phyloP scores from a whole-genome alignment of 371 early-diverging fungal genomes.

The Synchytrium microbalum region DNA sequence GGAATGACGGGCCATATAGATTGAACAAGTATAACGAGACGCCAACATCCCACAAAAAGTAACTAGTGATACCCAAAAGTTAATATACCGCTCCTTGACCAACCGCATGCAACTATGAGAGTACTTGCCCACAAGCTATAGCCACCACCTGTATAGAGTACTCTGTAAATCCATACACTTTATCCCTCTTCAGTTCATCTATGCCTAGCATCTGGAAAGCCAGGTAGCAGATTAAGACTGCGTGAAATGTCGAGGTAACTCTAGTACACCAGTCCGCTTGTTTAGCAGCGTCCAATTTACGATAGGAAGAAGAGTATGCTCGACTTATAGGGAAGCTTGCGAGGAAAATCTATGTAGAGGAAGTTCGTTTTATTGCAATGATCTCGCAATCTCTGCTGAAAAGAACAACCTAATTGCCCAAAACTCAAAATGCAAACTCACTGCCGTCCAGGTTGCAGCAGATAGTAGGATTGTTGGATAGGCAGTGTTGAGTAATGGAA shows the following conservation, averaged over 20 bases:
- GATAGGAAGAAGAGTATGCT: constrained; percentile 2
- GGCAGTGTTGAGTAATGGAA: not conserved
- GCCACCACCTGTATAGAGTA: constrained; percentile 70
- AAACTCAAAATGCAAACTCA: too few species aligned
- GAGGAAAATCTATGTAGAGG: not conserved
- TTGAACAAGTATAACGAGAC: constrained; percentile 59
- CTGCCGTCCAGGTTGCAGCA: not conserved
- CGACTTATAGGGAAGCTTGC: not conserved
- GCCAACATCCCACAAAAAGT: constrained; percentile 86
- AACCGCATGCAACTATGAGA: too few species aligned
- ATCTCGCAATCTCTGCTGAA: not conserved
- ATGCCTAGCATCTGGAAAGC: constrained; percentile 59
- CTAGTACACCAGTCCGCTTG: constrained; percentile 68
- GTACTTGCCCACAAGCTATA: constrained; percentile 68
- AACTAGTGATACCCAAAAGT: too few species aligned
- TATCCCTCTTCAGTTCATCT: constrained; percentile 51
- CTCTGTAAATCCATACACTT: constrained; percentile 65
- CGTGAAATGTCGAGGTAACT: constrained; percentile 47
- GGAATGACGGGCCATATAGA: constrained; percentile 70
- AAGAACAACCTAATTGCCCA: not conserved
- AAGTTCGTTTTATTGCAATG: not conserved
- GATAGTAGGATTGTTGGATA: not conserved
- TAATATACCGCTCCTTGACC: too few species aligned
- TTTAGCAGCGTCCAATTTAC: constrained; percentile 17
- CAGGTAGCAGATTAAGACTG: constrained; percentile 48